These are phyloP conservation scores for Vachellia pachyceras DNA, from an alignment of 306 rosid species.

Conservation along the genomic window DNA sequence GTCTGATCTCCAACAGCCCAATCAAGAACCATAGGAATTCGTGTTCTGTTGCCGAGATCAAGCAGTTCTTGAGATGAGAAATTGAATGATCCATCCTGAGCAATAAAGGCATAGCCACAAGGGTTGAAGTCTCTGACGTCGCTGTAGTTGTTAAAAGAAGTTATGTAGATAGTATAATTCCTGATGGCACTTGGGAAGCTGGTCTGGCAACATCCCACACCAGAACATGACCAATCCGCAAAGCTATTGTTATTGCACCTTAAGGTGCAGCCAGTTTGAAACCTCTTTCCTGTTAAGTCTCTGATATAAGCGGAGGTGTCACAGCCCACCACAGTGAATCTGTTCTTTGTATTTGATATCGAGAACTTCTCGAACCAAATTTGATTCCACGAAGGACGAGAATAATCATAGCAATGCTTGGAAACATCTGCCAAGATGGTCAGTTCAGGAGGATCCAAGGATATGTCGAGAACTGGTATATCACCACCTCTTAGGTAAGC, in stretches of 20 bases:
- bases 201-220: conserved; percentile 14
- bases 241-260: background rate
- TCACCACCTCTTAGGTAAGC: background rate
- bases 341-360: background rate
- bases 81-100: conserved; percentile 16
- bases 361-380: background rate
- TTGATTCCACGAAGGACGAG: background rate
- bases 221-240: background rate
- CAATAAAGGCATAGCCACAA: conserved; percentile 48
- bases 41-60: background rate
- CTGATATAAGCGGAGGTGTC: background rate
- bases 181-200: background rate
- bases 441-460: background rate
- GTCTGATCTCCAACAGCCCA: conserved; percentile 51
- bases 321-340: background rate
- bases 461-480: background rate
- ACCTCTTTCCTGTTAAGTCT: background rate
- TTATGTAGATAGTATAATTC: background rate
- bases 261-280: background rate
- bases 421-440: background rate
- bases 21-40: conserved; percentile 40
- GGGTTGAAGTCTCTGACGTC: background rate
- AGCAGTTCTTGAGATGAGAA: background rate
- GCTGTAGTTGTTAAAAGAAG: rapidly evolving
- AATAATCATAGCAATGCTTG: background rate